Evolutionary conservation across 2,329 filamentous ascomycete genomes (phyloP), one percentile per base, ranked within the genome.

Genomic region (Fusarium chuoi): DNA sequence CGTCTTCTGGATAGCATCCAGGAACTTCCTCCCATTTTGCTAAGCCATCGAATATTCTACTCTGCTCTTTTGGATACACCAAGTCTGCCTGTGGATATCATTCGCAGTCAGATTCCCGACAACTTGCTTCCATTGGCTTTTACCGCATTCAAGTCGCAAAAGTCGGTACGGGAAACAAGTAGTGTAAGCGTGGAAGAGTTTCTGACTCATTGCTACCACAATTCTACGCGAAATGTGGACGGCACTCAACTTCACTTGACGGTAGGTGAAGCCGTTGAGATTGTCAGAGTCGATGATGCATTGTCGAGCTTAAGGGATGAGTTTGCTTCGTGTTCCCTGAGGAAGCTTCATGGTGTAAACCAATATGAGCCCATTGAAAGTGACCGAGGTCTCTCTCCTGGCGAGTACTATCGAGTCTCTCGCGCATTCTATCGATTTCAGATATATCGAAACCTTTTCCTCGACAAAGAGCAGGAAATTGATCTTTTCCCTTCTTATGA

Each of bases 11-110:
- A 63, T 10, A 65, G 60, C 18, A 67, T 78, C 30, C 60, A 74
- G 33, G 58, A 70, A 13, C 66, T 78, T 2, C 75, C 70, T 56
- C 41, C 62, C 12, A 65, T 65, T 24, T 33, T 78, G 7, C 51
- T 78, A 10, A 78, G 75, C 61, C 65, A 77, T 51, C 73, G 63
- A 51, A 54, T 75, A 45, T 78, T 78, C 36, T 75, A 77, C 59
- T 68, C 58, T 39, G 76, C 74, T n/a, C 56, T 62, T 14, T 24
- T 71, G 10, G 75, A 77, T 57, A 73, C 65, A 17, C 75, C 75
- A 9, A 67, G 63, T 24, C 60, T 77, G 22, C 62, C 73, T 14
- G 36, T 69, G 28, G 72, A 75, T 22, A 68, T 77, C 6, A 52
- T 78, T 18, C 70, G 74, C n/a, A 41, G 22, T 22, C 75, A 75